Evolutionary conservation across 2,329 filamentous ascomycete species (phyloP).

Genomic region (Penicillium sp.): DNA sequence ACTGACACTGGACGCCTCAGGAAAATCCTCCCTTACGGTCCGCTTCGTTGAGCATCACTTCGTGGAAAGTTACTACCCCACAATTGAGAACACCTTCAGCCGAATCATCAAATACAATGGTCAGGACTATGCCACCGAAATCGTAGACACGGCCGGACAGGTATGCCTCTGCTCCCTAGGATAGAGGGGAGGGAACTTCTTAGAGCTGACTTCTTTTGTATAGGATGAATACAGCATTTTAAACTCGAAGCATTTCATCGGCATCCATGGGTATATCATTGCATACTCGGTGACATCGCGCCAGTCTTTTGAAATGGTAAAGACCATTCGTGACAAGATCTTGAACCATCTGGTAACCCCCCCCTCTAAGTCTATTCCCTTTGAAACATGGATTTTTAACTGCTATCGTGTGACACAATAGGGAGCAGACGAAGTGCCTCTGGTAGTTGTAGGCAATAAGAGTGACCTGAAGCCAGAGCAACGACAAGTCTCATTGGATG

Average conservation of each 20-base stretch:
- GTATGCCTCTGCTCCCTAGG: constrained; percentile 49
- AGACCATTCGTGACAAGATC: constrained; percentile 95
- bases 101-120: constrained; percentile 91
- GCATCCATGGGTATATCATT: constrained; percentile 97
- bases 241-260: constrained; percentile 98
- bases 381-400: background rate
- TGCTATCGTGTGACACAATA: constrained; percentile 37
- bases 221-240: constrained; percentile 98
- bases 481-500: constrained; percentile 82
- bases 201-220: constrained; percentile 16
- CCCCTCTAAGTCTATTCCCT: background rate
- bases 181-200: background rate
- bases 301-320: constrained; percentile 96
- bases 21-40: constrained; percentile 95
- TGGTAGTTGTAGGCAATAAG: constrained; percentile 97
- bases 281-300: constrained; percentile 96
- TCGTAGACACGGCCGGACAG: constrained; percentile 96
- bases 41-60: constrained; percentile 98
- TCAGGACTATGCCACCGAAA: constrained; percentile 92
- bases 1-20: constrained; percentile 36
- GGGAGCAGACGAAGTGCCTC: constrained; percentile 89
- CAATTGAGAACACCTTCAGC: constrained; percentile 98
- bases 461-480: constrained; percentile 90
- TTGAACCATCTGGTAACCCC: constrained; percentile 81
- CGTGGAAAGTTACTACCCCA: constrained; percentile 98